Evolutionary conservation across 257 asterid species (phyloP), one percentile per base, ranked within the genome.

Genomic region (Anisodus acutangulus): DNA sequence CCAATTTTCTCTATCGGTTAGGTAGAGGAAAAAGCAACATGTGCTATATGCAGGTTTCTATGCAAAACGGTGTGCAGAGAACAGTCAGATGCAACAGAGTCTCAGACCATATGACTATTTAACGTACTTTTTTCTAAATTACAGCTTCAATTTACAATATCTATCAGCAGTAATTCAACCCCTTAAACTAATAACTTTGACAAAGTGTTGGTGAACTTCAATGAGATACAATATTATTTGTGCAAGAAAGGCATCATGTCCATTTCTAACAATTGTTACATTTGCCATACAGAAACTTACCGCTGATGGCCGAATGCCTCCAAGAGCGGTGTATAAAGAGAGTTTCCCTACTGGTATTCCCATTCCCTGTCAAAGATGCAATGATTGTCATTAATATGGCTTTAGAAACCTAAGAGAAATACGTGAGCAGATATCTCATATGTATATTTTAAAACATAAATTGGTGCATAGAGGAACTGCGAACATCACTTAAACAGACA

Each of bases 321-420:
- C 99, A 82, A 95, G 99, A 84, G 98, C 99, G 8, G 99, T 87
- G 86, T 95, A 94, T 81, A 95, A 85, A 83, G 99, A 93, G 60
- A 95, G 95, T 84, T 95, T 95, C 66, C 99, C 99, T 1, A 95
- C 97, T 8, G 99, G 98, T 81, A 95, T 95, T 45, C 99, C 99
- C 99, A 95, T 95, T 90, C 99, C 99, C 99, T 95, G 90, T 31
- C 53, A 84, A 31, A 88, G 68, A 88, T 39, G 69, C 85, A 68
- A 83, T 84, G 58, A 72, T 85, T 76, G 53, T 67, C 35, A 83
- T 37, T 26, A 81, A 87, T 83, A 79, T 53, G 66, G 17, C 49
- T 78, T 26, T 15, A 78, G 13, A 16, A 82, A 57, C 57, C 43
- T 22, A 8, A 41, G 6, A 49, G 43, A 59, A 69, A 63, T 67